Evolutionary conservation across 2,329 filamentous ascomycete species (phyloP).

Genomic region (Pyrenochaeta sp.): DNA sequence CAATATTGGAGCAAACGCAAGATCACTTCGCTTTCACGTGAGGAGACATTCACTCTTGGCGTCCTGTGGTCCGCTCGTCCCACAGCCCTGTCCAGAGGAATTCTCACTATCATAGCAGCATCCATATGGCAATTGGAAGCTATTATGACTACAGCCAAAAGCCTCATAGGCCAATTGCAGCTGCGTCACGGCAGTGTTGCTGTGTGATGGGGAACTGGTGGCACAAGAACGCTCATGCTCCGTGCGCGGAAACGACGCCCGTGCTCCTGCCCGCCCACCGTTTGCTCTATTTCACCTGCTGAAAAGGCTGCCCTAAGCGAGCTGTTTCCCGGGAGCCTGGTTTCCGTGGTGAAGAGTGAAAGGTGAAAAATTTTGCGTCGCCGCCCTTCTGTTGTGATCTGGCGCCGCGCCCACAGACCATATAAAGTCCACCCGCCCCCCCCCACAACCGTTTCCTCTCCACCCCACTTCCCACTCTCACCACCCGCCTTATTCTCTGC

Average conservation of each 20-base stretch:
- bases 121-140: background rate
- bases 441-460: conserved; percentile 10
- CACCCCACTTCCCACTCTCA: conserved; percentile 19
- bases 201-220: conserved; percentile 18
- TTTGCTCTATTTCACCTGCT: conserved; percentile 21
- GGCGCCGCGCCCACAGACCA: conserved; percentile 11
- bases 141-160: background rate
- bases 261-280: conserved; percentile 4
- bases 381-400: conserved; percentile 16
- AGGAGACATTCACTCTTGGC: conserved; percentile 17
- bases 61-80: background rate
- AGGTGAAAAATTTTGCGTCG: conserved; percentile 6
- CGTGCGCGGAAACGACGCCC: conserved; percentile 8
- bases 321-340: conserved; percentile 9
- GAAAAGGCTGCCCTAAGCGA: conserved; percentile 7
- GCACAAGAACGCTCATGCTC: conserved; percentile 16
- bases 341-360: conserved; percentile 8
- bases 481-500: conserved; percentile 23
- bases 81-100: background rate
- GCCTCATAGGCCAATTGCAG: conserved; percentile 21
- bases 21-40: conserved; percentile 16
- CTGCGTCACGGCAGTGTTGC: conserved; percentile 15
- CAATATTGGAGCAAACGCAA: background rate
- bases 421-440: conserved; percentile 20
- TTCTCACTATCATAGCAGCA: background rate